Base-by-base conservation (phyloP, 1,139 yeast genomes). In the Candida tropicalis region DNA sequence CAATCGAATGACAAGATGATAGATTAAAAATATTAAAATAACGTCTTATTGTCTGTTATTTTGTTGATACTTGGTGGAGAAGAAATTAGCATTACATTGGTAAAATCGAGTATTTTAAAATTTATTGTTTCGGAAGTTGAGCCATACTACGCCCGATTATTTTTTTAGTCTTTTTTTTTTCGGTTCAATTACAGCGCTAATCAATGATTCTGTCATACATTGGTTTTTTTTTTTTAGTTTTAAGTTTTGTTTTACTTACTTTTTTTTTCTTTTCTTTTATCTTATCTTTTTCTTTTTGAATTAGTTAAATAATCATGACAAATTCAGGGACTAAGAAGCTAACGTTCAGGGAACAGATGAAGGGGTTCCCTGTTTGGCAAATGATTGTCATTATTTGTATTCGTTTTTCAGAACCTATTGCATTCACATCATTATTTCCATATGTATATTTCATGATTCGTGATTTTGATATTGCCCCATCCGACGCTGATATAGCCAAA, bases 381-480 rank as follows among this genome's bases (percentile, higher is more conserved):
- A 65, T 68, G 62, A 38, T 56, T 4, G 63, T 68, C 35, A 54
- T 68, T 11, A 57, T 68, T 41, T 44, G 66, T 16, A 57, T 68
- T 35, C 57, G 74, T 34, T 63, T 68, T 43, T 56, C 69, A 11
- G 73, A 68, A 47, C 74, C 74, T 3, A 55, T 68, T 15, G 66
- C 70, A 15, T 68, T 68, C 54, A 64, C 73, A 9, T 67, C 73
- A n/a, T 51, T 68, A 16, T 68, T 68, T 43, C 73, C 74, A 5
- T 68, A 67, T 44, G 59, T 68, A 5, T 68, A 66, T 51, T 68
- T 66, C 51, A 68, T 68, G 74, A 66, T 68, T 36, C 49, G 71
- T 38, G 74, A 68, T 46, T 68, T 68, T 46, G 56, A 58, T 4
- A 55, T 68, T 12, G 71, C 71, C n/a, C 60, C 66, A 13, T 55